Conservation (phyloP, 495 filamentous ascomycete genomes). For the Tuber umbilicatum region DNA sequence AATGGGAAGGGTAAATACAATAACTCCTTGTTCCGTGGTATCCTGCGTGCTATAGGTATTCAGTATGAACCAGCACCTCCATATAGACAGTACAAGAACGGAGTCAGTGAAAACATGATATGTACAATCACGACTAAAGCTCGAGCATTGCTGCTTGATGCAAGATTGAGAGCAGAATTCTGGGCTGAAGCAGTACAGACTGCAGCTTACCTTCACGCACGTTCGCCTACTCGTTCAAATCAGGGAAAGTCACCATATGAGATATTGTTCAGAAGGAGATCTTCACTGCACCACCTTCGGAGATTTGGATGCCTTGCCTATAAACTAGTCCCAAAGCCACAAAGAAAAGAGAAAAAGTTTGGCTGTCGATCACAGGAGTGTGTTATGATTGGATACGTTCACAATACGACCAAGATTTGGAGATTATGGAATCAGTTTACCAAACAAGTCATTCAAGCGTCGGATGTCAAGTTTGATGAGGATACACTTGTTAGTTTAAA, state of each 20-base stretch:
- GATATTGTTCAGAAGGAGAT: not conserved
- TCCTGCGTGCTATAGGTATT: not conserved
- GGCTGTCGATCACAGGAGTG: not conserved
- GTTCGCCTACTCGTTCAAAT: not conserved
- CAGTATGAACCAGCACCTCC: not conserved
- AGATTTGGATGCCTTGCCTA: not conserved
- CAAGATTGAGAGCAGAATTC: not conserved
- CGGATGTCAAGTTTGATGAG: not conserved
- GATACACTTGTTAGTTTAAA: not conserved
- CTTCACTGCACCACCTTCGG: not conserved
- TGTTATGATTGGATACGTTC: not conserved
- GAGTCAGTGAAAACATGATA: too few species aligned
- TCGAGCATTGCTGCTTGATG: not conserved
- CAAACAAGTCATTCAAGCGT: not conserved
- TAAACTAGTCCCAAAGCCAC: not conserved
- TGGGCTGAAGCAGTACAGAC: not conserved
- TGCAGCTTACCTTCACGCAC: not conserved
- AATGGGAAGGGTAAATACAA: constrained; percentile 14
- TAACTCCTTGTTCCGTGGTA: constrained; percentile 2
- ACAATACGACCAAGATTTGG: not conserved
- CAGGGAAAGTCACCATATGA: not conserved
- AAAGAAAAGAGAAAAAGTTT: not conserved
- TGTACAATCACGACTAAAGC: not conserved
- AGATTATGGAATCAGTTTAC: not conserved
- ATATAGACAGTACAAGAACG: too few species aligned